Percentiles rank a stretch among this genome's conserved stretches.
These are phyloP conservation scores for Beta macrorhiza DNA, from an alignment of 179 eudicot species.

Conservation along the genomic window DNA sequence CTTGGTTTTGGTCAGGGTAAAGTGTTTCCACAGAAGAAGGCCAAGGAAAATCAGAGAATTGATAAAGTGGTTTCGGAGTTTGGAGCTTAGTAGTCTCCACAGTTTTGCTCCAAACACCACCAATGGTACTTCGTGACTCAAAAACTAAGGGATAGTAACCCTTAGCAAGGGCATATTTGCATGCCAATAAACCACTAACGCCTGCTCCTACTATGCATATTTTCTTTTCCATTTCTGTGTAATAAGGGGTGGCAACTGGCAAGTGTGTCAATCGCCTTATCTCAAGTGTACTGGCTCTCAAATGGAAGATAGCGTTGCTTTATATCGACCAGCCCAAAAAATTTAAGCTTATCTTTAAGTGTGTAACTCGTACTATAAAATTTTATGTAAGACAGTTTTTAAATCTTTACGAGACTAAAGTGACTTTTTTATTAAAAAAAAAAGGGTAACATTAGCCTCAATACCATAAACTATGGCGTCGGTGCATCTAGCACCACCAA, in stretches of 20 bases:
- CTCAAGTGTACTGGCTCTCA: neutral
- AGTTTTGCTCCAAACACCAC: slow-evolving; percentile 74
- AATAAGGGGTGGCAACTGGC: neutral
- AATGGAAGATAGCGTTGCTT: neutral
- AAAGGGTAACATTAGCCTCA: too few relatives aligned
- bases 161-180: slow-evolving; percentile 57
- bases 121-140: slow-evolving; percentile 45
- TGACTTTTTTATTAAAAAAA: too few relatives aligned
- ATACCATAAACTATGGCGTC: too few relatives aligned
- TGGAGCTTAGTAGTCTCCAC: slow-evolving; percentile 57
- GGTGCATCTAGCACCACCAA: too few relatives aligned
- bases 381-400: too few relatives aligned
- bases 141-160: slow-evolving; percentile 59
- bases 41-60: slow-evolving; percentile 80
- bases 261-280: neutral
- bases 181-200: slow-evolving; percentile 67
- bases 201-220: slow-evolving; percentile 75
- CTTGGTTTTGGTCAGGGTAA: slow-evolving; percentile 49
- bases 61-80: slow-evolving; percentile 45
- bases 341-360: too few relatives aligned
- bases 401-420: too few relatives aligned
- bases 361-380: too few relatives aligned
- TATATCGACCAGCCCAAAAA: too few relatives aligned
- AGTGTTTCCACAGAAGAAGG: slow-evolving; percentile 30
- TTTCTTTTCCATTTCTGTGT: slow-evolving; percentile 30